These are phyloP conservation scores for Pichia pseudocactophila DNA, from an alignment of 805 yeast species.

Conservation along the genomic window DNA sequence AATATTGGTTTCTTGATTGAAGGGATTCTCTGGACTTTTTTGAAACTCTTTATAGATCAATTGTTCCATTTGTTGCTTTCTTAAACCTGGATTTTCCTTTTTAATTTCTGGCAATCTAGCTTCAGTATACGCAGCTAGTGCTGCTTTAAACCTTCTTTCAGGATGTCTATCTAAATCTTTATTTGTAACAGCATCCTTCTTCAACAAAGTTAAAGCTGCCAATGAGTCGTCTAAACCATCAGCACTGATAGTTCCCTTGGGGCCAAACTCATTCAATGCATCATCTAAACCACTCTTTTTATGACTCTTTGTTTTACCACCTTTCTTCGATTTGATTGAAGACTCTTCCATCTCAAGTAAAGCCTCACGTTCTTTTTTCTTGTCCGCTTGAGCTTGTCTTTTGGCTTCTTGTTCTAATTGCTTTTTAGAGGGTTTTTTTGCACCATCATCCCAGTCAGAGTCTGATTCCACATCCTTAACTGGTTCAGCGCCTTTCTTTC, in stretches of 20 bases:
- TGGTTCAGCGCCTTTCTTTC: constrained; percentile 8
- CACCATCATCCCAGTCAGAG: constrained; percentile 57
- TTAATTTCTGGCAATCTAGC: constrained; percentile 61
- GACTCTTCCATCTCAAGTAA: constrained; percentile 55
- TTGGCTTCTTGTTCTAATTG: constrained; percentile 60
- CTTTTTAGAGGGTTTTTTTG: constrained; percentile 62
- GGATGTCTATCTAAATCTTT: constrained; percentile 80
- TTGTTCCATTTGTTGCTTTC: constrained; percentile 71
- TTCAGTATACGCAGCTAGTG: constrained; percentile 62
- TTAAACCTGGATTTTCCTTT: constrained; percentile 70
- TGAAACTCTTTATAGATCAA: constrained; percentile 71
- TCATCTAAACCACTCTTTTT: constrained; percentile 51
- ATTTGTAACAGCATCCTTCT: constrained; percentile 43
- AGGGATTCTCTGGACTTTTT: constrained; percentile 73
- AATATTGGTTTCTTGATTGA: constrained; percentile 65
- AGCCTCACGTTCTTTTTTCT: constrained; percentile 77
- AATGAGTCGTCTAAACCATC: constrained; percentile 70
- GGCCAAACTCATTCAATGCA: constrained; percentile 40
- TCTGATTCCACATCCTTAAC: constrained; percentile 35
- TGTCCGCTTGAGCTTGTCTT: constrained; percentile 65
- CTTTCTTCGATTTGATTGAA: constrained; percentile 46
- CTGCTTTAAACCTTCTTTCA: constrained; percentile 81
- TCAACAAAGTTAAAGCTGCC: constrained; percentile 64
- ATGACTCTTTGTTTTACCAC: constrained; percentile 54
- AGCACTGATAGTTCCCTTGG: constrained; percentile 47